Conservation (phyloP, 352 stramenopile genomes). For the Globisporangium takayamanum region DNA sequence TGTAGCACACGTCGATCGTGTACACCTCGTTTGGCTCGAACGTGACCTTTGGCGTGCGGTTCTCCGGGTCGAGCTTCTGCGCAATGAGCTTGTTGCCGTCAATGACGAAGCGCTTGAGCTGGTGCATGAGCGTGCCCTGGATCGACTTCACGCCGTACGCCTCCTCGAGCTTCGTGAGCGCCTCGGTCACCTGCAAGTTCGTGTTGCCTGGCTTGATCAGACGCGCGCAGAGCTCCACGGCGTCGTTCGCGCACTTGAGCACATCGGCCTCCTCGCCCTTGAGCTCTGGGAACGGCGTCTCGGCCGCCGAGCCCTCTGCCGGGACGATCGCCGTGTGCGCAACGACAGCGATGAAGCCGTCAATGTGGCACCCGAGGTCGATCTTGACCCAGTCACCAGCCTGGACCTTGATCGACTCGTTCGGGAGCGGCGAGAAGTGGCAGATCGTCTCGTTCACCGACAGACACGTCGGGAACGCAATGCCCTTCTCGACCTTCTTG, state of each 20-base stretch:
- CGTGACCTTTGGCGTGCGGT: conserved; percentile 74
- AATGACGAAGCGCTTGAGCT: conserved; percentile 98
- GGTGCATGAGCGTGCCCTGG: conserved; percentile 98
- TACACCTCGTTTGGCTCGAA: conserved; percentile 99
- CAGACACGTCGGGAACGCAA: conserved; percentile 99
- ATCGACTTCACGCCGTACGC: conserved; percentile 96
- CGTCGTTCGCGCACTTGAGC: conserved; percentile 95
- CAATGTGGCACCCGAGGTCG: conserved; percentile 99
- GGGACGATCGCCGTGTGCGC: conserved; percentile 97
- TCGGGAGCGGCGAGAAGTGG: conserved; percentile 96
- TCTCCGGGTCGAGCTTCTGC: conserved; percentile 88
- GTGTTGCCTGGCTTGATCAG: conserved; percentile 98
- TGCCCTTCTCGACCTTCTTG: conserved; percentile 96
- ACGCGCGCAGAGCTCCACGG: conserved; percentile 93
- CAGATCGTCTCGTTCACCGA: conserved; percentile 99
- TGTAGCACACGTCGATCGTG: conserved; percentile 98
- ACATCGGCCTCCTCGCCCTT: conserved; percentile 89
- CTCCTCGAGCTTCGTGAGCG: conserved; percentile 92
- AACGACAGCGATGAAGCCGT: conserved; percentile 98
- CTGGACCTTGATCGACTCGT: conserved; percentile 70
- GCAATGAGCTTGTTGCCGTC: conserved; percentile 97
- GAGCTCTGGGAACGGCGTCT: conserved; percentile 51
- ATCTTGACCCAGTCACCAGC: conserved; percentile 89
- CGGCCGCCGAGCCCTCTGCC: conserved; percentile 54
- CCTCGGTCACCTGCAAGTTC: conserved; percentile 94